Conservation (phyloP, 148 eudicot genomes). For the Diospyros kaki region DNA sequence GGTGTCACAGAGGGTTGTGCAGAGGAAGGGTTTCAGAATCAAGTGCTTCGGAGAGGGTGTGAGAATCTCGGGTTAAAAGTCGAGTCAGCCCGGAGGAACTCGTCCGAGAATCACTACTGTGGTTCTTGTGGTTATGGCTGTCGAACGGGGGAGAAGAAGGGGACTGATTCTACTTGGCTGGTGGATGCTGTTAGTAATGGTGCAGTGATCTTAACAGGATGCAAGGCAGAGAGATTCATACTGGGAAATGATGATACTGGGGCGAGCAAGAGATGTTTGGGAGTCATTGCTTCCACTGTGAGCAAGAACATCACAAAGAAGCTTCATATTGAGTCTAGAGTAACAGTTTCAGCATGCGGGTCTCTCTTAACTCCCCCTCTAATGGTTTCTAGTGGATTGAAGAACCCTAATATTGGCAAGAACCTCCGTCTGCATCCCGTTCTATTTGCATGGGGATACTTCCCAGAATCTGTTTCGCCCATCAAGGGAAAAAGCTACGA, state of each 20-base stretch:
- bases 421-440: constrained; percentile 85
- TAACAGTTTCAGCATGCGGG: constrained; percentile 73
- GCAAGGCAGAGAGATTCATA: constrained; percentile 57
- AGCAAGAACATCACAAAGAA: constrained; percentile 39
- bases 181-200: constrained; percentile 64
- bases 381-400: constrained; percentile 60
- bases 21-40: constrained; percentile 72
- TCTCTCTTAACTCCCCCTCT: constrained; percentile 74
- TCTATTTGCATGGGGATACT: constrained; percentile 72
- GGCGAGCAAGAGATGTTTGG: constrained; percentile 40
- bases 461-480: constrained; percentile 42
- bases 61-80: constrained; percentile 63
- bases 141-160: constrained; percentile 72
- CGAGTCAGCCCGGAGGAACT: constrained; percentile 52
- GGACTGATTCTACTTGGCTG: constrained; percentile 78
- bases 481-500: constrained; percentile 52
- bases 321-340: constrained; percentile 56
- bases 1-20: constrained; percentile 56
- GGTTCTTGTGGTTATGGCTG: constrained; percentile 83
- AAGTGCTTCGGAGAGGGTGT: constrained; percentile 66
- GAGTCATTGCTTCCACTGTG: constrained; percentile 47
- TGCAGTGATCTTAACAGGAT: constrained; percentile 62
- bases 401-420: constrained; percentile 58
- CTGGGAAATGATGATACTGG: constrained; percentile 24
- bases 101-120: constrained; percentile 67